Base-by-base conservation (phyloP, 306 rosid species). In the Echinosophora koreensis region DNA sequence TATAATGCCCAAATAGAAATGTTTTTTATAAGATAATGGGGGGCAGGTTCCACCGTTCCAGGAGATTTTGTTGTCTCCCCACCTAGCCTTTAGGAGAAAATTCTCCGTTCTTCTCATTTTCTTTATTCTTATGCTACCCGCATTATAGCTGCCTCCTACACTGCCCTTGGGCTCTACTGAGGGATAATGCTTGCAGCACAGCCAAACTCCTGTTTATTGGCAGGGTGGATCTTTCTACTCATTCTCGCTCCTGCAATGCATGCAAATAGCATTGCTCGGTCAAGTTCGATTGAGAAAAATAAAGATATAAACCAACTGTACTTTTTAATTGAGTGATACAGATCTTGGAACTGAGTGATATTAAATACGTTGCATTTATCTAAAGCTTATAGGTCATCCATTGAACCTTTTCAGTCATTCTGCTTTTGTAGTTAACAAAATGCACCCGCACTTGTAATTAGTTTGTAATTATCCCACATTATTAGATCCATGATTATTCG, bases 211-310 rank as follows among this genome's bases (percentile, higher is more conserved):
- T 61, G 1, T 34, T 34, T 13, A 61, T 32, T 10, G 37, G 37
- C 64, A 56, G 39, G 39, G 16, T 59, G 65, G 17, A 30, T 32
- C 50, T 8, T 16, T 15, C 50, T 3, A n/a, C 69, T 63, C 50
- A 15, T 38, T 37, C 42, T 32, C 42, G 1, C 39, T 60, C 10
- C 66, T 15, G 17, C 14, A 65, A 65, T 4, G 52, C 34, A 15
- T 8, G 34, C 52, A 17, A 10, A 65, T 39, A 65, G 47, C 68
- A 37, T 62, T 62, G 28, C 32, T 65, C 51, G 52, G 16, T 66
- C 71, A 66, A 14, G 32, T 10, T 6, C 9, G 34, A 38, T 63
- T 38, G 6, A n/a, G 27, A 38, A 63, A n/a, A 63, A 38, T 39
- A 37, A 16, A 4, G 13, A 44, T 22, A 5, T 18, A 17, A 63